Evolutionary conservation across 352 stramenopile species (phyloP).

Genomic region (Pythium volutum): DNA sequence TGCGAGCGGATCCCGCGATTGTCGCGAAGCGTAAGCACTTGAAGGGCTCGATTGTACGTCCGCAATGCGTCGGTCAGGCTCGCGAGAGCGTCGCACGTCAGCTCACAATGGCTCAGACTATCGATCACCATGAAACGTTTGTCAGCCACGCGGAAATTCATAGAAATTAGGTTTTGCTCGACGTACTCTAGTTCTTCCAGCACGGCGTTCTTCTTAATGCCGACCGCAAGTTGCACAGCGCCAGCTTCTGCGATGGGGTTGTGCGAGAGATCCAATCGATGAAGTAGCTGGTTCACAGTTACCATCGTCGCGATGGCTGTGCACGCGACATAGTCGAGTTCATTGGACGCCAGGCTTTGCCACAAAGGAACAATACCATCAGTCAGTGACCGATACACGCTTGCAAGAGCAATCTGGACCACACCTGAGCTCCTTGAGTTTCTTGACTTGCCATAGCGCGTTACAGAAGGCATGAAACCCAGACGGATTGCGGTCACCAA

Average conservation of each 20-base stretch:
- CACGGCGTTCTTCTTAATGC: constrained; percentile 51
- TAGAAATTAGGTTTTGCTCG: too few relatives aligned
- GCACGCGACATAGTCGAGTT: constrained; percentile 53
- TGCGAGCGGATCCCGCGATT: constrained; percentile 44
- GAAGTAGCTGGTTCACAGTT: constrained; percentile 44
- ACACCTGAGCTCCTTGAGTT: constrained; percentile 39
- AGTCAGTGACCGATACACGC: not conserved
- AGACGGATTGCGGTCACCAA: constrained; percentile 41
- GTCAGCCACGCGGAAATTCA: not conserved
- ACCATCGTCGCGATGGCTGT: constrained; percentile 49
- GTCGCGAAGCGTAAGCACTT: constrained; percentile 34
- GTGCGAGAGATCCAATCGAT: constrained; percentile 34
- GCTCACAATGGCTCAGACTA: constrained; percentile 38
- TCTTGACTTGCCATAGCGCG: constrained; percentile 39
- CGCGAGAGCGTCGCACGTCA: constrained; percentile 44
- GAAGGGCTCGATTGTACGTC: constrained; percentile 53
- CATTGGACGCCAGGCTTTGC: constrained; percentile 43
- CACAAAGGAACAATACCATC: not conserved
- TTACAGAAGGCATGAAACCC: constrained; percentile 62
- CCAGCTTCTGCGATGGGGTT: constrained; percentile 56
- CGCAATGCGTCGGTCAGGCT: constrained; percentile 30
- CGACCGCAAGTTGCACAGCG: constrained; percentile 35
- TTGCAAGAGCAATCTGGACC: not conserved
- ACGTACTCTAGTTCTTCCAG: constrained; percentile 43
- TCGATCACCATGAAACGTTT: not conserved